Conservation (phyloP, 108 stramenopile species). For the Pseudonitzschia pungens region DNA sequence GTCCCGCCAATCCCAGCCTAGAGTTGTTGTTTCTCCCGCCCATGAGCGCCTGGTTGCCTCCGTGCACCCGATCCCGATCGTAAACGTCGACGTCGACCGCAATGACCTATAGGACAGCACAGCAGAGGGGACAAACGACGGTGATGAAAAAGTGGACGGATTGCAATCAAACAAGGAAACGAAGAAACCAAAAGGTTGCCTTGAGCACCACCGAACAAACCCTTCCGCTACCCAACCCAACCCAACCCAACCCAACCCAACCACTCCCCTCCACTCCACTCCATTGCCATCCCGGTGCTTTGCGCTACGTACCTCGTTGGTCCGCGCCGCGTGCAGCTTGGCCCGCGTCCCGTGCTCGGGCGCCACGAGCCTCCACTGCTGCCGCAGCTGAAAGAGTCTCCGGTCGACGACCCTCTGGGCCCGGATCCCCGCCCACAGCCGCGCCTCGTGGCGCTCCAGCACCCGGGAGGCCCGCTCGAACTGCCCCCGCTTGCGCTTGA, state of each 20-base stretch:
- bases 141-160: background rate
- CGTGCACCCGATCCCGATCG: conserved; percentile 54
- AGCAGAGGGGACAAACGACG: background rate
- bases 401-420: conserved; percentile 59
- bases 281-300: too few species aligned
- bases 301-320: conserved; percentile 58
- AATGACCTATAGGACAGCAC: background rate
- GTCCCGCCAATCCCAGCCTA: conserved; percentile 24
- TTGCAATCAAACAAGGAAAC: conserved; percentile 4
- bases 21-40: conserved; percentile 11
- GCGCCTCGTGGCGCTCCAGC: conserved; percentile 50
- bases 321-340: conserved; percentile 58
- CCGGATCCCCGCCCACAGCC: conserved; percentile 49
- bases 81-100: conserved; percentile 86
- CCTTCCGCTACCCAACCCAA: too few species aligned
- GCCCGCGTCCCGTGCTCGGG: conserved; percentile 81
- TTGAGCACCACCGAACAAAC: too few species aligned
- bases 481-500: conserved; percentile 59
- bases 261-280: too few species aligned
- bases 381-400: conserved; percentile 60
- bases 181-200: too few species aligned
- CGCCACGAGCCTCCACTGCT: conserved; percentile 76
- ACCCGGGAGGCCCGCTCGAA: conserved; percentile 51
- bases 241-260: too few species aligned
- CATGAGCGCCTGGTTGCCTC: conserved; percentile 32